Evolutionary conservation across 225 moss, liverwort and hornwort genomes (phyloP).

Genomic region (Marchantia polymorpha): DNA sequence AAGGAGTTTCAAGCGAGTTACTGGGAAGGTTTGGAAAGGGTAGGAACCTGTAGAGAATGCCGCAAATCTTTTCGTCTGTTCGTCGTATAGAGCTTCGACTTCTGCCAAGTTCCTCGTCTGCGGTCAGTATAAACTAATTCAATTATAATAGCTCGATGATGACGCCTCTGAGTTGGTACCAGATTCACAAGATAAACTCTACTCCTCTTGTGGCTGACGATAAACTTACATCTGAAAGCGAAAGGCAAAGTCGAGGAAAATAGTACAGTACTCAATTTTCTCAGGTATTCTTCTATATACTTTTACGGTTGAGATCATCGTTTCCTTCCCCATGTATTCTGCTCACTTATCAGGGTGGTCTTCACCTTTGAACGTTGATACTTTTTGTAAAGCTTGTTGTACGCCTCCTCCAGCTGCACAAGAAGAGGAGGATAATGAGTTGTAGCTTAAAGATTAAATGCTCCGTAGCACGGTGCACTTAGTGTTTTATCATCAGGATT

Average conservation of each 20-base stretch:
- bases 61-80: slow-evolving; percentile 25
- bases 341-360: not conserved
- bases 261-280: too few relatives aligned
- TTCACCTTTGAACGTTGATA: slow-evolving; percentile 18
- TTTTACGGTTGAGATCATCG: too few relatives aligned
- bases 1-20: too few relatives aligned
- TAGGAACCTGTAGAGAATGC: slow-evolving; percentile 31
- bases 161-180: too few relatives aligned
- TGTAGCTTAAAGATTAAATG: not conserved
- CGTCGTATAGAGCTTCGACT: slow-evolving; percentile 20
- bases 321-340: too few relatives aligned
- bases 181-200: too few relatives aligned
- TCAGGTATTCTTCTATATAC: too few relatives aligned
- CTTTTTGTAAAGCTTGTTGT: slow-evolving; percentile 17
- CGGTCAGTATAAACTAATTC: not conserved
- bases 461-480: not conserved
- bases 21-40: not conserved
- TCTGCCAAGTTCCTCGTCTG: slow-evolving; percentile 9
- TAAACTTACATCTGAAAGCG: too few relatives aligned
- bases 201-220: too few relatives aligned
- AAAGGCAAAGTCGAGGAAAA: too few relatives aligned
- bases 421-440: not conserved
- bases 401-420: slow-evolving; percentile 22
- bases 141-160: too few relatives aligned
- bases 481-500: too few relatives aligned